Conservation (phyloP, 176 grass and related monocot genomes). For the Rhipidocladum racemiflorum region DNA sequence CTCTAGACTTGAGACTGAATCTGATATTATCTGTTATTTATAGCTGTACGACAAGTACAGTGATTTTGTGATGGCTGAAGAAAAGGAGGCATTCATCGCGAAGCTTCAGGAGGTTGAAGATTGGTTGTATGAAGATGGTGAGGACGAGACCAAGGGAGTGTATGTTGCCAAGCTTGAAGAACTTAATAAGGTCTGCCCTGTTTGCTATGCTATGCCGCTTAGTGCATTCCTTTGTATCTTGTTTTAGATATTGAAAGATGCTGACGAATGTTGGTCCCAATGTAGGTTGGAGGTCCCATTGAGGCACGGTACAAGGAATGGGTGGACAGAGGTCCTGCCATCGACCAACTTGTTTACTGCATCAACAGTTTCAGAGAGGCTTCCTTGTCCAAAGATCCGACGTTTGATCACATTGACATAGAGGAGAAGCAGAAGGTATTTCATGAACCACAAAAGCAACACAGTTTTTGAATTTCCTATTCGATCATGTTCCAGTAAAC, state of each 20-base stretch:
- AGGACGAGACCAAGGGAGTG: conserved; percentile 97
- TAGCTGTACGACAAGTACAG: conserved; percentile 75
- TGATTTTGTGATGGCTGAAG: conserved; percentile 60
- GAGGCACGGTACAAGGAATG: conserved; percentile 72
- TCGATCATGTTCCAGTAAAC: neutral
- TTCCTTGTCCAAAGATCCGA: conserved; percentile 67
- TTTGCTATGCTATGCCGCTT: neutral
- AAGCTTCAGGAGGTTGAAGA: conserved; percentile 92
- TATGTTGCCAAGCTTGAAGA: conserved; percentile 94
- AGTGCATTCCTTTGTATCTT: neutral
- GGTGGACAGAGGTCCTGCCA: conserved; percentile 59
- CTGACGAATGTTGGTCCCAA: neutral
- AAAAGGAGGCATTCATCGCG: conserved; percentile 67
- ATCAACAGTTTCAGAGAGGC: conserved; percentile 90
- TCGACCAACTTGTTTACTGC: conserved; percentile 64
- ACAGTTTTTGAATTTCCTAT: neutral
- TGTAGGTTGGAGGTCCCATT: conserved; percentile 72
- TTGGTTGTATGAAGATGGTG: conserved; percentile 98
- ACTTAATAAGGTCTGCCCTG: conserved; percentile 53
- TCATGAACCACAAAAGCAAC: neutral
- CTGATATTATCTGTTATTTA: conserved; percentile 42
- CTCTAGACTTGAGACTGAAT: neutral
- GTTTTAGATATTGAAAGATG: neutral
- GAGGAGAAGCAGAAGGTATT: conserved; percentile 90
- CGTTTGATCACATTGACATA: conserved; percentile 86